Base-by-base conservation (phyloP, 1,284 basidiomycete species). In the Ceratobasidium sp. region DNA sequence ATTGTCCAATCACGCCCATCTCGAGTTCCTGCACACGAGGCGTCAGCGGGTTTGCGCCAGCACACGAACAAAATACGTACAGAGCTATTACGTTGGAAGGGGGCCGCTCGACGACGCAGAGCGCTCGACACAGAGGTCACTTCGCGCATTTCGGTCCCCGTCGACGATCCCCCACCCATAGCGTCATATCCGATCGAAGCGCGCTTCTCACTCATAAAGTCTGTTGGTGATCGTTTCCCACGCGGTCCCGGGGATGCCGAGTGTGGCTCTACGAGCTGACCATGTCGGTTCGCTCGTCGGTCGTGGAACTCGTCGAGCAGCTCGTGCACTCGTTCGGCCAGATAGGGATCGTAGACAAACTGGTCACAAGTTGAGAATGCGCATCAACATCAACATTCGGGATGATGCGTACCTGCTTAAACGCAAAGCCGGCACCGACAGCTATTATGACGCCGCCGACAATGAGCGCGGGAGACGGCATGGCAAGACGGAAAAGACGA, bases 11-110 rank as follows among this genome's bases (percentile, higher is more conserved):
- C 34, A 39, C 57, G 18, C 39, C 69, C 69, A 71, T 71, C 28
- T 71, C 69, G 6, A 39, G 53, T 34, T 71, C 69, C 69, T 71
- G 69, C n/a, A 71, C 69, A 71, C 69, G 69, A 71, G 69, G 69
- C 45, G 69, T 71, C 55, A 71, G 69, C 57, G 45, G 45, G 57
- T 26, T 45, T 58, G 55, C 26, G 39, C 21, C n/a, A 34, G 64
- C 39, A 57, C 45, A 58, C 21, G 55, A 58, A 10, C 28, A 39
- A 55, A n/a, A 59, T 34, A 55, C 69, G 55, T 30, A 71, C 69
- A 45, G 69, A 59, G 32, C 39, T 48, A 41, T 59, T 71, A 12
- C 32, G 69, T 32, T 60, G 69, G 69, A 60, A 71, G 4, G 55
- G 55, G 14, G 32, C 30, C 21, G 45, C 69, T 12, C 69, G 55